Percentiles rank a stretch among this genome's conserved stretches.
Evolutionary conservation across 164 flowering plant genomes (phyloP).

Genomic region (Saururus chinensis): DNA sequence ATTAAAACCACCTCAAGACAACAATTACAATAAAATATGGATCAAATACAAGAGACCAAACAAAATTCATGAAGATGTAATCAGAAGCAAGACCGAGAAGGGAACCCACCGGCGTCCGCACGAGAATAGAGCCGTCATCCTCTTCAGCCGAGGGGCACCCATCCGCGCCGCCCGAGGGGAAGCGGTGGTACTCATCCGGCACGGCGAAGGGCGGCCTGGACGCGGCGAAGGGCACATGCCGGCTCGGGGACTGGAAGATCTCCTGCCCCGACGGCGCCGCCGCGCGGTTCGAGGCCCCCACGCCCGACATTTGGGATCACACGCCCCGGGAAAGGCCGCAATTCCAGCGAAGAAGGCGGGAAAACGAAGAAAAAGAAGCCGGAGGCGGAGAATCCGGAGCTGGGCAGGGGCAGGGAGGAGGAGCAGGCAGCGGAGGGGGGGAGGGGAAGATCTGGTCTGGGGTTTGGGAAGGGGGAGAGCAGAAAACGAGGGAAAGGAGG

Average conservation of each 20-base stretch:
- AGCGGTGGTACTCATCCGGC: slow-evolving; percentile 24
- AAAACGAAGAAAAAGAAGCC: neutral
- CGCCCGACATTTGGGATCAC: neutral
- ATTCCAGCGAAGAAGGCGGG: neutral
- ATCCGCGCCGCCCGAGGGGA: slow-evolving; percentile 9
- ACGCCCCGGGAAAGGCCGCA: too few relatives aligned
- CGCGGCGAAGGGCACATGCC: slow-evolving; percentile 22
- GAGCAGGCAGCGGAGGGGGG: neutral
- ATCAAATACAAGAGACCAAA: neutral
- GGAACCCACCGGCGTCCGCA: slow-evolving; percentile 23
- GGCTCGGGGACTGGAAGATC: slow-evolving; percentile 32
- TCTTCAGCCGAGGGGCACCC: slow-evolving; percentile 6
- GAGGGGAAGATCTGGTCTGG: slow-evolving; percentile 12
- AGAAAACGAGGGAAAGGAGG: slow-evolving; percentile 75
- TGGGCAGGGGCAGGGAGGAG: neutral
- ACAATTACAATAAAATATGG: neutral
- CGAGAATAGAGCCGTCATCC: slow-evolving; percentile 16
- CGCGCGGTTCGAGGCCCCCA: slow-evolving; percentile 18
- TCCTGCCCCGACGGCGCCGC: slow-evolving; percentile 26
- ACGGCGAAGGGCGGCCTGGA: slow-evolving; percentile 22
- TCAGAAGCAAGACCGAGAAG: neutral
- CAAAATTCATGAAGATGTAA: neutral
- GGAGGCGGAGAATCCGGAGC: neutral
- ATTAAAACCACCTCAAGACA: neutral
- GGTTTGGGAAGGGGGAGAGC: slow-evolving; percentile 20